These are phyloP conservation scores for Aureobasidium uvarum DNA, from an alignment of 2,329 filamentous ascomycete species.

Conservation along the genomic window DNA sequence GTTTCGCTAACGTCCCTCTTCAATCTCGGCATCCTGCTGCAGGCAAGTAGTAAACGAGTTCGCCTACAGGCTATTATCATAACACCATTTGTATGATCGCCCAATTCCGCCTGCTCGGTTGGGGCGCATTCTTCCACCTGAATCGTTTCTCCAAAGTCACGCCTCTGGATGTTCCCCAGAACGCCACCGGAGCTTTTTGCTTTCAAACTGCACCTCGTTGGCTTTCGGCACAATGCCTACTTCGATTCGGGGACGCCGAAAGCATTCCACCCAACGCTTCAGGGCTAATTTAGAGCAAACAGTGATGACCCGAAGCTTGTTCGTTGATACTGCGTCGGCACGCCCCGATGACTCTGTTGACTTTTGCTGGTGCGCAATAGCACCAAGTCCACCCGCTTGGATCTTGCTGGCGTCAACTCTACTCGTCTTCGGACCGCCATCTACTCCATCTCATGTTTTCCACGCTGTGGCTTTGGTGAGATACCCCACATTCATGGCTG, in stretches of 20 bases:
- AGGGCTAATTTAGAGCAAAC: slow-evolving; percentile 21
- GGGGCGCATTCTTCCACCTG: slow-evolving; percentile 11
- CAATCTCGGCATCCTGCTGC: slow-evolving; percentile 19
- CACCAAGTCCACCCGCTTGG: not conserved
- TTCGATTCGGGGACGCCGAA: slow-evolving; percentile 19
- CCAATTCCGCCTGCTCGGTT: not conserved
- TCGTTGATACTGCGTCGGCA: slow-evolving; percentile 1
- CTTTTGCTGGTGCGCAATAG: slow-evolving; percentile 13
- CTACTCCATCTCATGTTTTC: not conserved
- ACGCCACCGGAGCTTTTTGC: slow-evolving; percentile 19
- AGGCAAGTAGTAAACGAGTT: slow-evolving; percentile 16
- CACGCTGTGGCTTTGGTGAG: slow-evolving; percentile 1
- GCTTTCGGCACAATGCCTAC: not conserved
- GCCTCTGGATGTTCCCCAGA: slow-evolving; percentile 17
- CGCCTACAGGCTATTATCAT: not conserved
- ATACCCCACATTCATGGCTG: slow-evolving; percentile 25
- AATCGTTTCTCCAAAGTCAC: slow-evolving; percentile 17
- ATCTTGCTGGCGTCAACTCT: slow-evolving; percentile 14
- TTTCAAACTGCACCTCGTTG: not conserved
- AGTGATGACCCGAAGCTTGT: slow-evolving; percentile 19
- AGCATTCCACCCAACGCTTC: not conserved
- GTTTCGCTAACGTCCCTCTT: slow-evolving; percentile 4
- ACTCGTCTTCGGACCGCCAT: not conserved
- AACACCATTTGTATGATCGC: slow-evolving; percentile 18
- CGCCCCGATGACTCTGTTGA: slow-evolving; percentile 12